Percentiles rank a stretch among this genome's conserved stretches.
phyloP scores from a whole-genome alignment of 164 flowering plant genomes.

The Litsea cubeba region DNA sequence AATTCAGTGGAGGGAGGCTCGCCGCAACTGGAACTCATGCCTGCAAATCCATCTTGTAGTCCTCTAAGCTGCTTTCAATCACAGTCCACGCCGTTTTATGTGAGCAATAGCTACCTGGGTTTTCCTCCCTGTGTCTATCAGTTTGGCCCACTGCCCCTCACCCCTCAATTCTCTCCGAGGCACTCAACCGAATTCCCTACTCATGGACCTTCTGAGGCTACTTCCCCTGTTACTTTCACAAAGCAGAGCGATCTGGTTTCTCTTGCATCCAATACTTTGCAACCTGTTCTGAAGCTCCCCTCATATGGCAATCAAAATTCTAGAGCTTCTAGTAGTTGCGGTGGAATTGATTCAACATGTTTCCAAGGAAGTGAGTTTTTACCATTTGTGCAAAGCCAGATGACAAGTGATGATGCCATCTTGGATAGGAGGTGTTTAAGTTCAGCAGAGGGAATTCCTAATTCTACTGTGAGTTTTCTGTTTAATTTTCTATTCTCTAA shows the following conservation, averaged over 20 bases:
- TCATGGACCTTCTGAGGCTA: slow-evolving; percentile 22
- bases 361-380: slow-evolving; percentile 16
- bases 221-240: slow-evolving; percentile 18
- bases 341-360: slow-evolving; percentile 14
- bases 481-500: neutral
- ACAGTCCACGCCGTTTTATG: slow-evolving; percentile 42
- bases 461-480: slow-evolving; percentile 32
- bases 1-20: slow-evolving; percentile 16
- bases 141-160: slow-evolving; percentile 14
- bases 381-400: slow-evolving; percentile 20
- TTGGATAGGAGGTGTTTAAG: slow-evolving; percentile 19
- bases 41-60: slow-evolving; percentile 23
- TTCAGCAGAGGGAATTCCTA: slow-evolving; percentile 27
- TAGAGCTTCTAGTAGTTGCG: neutral
- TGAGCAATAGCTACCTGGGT: slow-evolving; percentile 43
- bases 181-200: slow-evolving; percentile 19
- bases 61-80: slow-evolving; percentile 35
- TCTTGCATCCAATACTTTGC: slow-evolving; percentile 28
- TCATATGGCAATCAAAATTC: slow-evolving; percentile 15
- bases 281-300: slow-evolving; percentile 27
- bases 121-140: slow-evolving; percentile 32
- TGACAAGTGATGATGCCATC: slow-evolving; percentile 18
- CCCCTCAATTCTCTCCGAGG: slow-evolving; percentile 21
- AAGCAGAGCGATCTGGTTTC: slow-evolving; percentile 21
- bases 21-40: slow-evolving; percentile 18